Conservation (phyloP, 129 eudicot genomes). For the Saussurea involucrata region DNA sequence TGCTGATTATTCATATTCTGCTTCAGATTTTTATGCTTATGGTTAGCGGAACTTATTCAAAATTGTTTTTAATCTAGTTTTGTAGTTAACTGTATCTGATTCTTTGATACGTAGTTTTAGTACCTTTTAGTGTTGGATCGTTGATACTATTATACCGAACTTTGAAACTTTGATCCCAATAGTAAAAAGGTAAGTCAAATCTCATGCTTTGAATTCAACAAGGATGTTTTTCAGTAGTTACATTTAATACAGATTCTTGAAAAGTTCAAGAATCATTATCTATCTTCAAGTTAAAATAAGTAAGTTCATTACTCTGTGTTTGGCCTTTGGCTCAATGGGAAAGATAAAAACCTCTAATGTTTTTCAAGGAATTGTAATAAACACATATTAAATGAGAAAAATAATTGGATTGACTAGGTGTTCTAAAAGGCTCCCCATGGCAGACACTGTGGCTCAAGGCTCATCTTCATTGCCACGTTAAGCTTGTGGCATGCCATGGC, state of each 20-base stretch:
- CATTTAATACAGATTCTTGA: neutral
- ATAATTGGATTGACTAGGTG: neutral
- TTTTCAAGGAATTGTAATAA: neutral
- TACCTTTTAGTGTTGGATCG: constrained; percentile 12
- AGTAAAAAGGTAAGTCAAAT: neutral
- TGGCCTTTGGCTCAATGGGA: neutral
- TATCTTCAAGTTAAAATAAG: neutral
- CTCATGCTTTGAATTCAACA: neutral
- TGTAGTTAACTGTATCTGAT: neutral
- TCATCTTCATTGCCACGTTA: too few species aligned
- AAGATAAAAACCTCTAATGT: neutral
- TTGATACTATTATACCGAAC: neutral
- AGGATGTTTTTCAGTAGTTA: neutral
- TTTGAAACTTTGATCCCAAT: neutral
- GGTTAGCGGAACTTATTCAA: neutral
- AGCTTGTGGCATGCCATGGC: too few species aligned
- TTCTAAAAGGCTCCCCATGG: too few species aligned
- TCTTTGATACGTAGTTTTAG: neutral
- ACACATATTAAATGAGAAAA: neutral
- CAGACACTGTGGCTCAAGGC: neutral
- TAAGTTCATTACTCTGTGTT: neutral
- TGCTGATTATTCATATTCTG: neutral
- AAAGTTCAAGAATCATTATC: neutral
- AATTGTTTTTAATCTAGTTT: neutral
- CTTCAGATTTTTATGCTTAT: neutral